Evolutionary conservation across 495 filamentous ascomycete genomes (phyloP).

Genomic region (Penicillium riverlandense): DNA sequence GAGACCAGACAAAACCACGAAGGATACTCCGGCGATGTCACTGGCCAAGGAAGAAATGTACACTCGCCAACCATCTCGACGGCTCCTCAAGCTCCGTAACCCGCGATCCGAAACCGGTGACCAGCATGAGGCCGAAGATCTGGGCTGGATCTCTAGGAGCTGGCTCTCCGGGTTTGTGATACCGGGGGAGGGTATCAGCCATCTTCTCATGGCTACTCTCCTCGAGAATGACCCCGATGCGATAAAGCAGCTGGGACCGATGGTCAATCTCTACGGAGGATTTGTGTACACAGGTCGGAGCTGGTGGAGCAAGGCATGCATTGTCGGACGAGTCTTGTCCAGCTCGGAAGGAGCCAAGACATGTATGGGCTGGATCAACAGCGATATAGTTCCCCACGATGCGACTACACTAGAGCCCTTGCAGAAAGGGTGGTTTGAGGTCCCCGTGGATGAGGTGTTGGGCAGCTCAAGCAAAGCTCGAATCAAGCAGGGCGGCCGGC

Average conservation of each 20-base stretch:
- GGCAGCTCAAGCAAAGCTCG: constrained; percentile 19
- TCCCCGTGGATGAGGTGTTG: constrained; percentile 34
- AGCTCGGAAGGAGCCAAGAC: constrained; percentile 57
- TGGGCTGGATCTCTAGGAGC: constrained; percentile 76
- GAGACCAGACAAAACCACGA: neutral
- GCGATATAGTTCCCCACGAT: constrained; percentile 42
- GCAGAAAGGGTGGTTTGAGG: constrained; percentile 58
- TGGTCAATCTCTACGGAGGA: constrained; percentile 70
- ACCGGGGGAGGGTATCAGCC: constrained; percentile 64
- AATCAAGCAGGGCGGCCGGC: constrained; percentile 31
- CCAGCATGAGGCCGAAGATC: constrained; percentile 8
- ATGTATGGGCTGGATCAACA: constrained; percentile 74
- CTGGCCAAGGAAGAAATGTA: constrained; percentile 23
- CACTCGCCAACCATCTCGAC: constrained; percentile 19
- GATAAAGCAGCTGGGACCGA: constrained; percentile 55
- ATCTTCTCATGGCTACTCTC: constrained; percentile 71
- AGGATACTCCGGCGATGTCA: neutral
- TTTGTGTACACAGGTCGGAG: constrained; percentile 63
- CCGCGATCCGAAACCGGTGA: constrained; percentile 6
- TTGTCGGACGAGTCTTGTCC: constrained; percentile 70
- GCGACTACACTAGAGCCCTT: constrained; percentile 22
- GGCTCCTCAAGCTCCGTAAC: constrained; percentile 20
- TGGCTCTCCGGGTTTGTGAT: constrained; percentile 74
- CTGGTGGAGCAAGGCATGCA: constrained; percentile 77
- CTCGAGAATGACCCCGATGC: constrained; percentile 68